A percentile compares a stretch with the other conserved stretches of the same genome.
Evolutionary conservation across 2,329 filamentous ascomycete genomes (phyloP).

Genomic region (Zalaria obscura): DNA sequence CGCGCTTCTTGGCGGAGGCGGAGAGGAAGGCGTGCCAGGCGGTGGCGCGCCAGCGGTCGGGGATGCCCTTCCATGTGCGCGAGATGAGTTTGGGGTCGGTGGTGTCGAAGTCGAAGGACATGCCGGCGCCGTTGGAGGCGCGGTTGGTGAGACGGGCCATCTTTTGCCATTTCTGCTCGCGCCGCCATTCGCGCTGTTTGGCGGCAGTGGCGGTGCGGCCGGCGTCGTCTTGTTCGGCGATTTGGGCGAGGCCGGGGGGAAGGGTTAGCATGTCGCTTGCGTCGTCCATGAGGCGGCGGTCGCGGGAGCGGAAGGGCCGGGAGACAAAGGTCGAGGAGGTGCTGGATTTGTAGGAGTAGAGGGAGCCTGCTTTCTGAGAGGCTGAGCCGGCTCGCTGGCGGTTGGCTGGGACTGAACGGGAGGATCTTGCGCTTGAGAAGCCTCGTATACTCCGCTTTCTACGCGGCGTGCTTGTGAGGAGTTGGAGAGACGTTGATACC

Average conservation of each 20-base stretch:
- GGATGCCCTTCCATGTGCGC: slow-evolving; percentile 95
- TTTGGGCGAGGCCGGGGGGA: slow-evolving; percentile 35
- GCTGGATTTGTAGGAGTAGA: slow-evolving; percentile 25
- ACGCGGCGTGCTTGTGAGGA: slow-evolving; percentile 42
- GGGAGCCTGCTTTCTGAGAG: slow-evolving; percentile 12
- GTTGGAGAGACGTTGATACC: slow-evolving; percentile 43
- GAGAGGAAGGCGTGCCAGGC: slow-evolving; percentile 92
- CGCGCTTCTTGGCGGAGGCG: slow-evolving; percentile 54
- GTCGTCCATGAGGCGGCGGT: slow-evolving; percentile 41
- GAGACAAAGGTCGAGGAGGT: slow-evolving; percentile 4
- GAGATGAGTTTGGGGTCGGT: slow-evolving; percentile 68
- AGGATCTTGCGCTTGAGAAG: slow-evolving; percentile 32
- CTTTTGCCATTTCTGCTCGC: slow-evolving; percentile 53
- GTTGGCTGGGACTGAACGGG: slow-evolving; percentile 17
- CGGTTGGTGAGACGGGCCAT: slow-evolving; percentile 38
- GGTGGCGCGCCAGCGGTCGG: slow-evolving; percentile 82
- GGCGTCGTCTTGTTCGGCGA: slow-evolving; percentile 31
- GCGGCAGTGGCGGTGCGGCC: slow-evolving; percentile 32
- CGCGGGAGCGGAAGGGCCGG: slow-evolving; percentile 33
- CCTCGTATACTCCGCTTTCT: slow-evolving; percentile 37
- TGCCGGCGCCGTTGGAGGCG: slow-evolving; percentile 39
- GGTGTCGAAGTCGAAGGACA: slow-evolving; percentile 66
- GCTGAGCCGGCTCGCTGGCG: slow-evolving; percentile 14
- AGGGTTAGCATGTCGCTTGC: slow-evolving; percentile 52
- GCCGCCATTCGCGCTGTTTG: slow-evolving; percentile 44